phyloP scores from a whole-genome alignment of 1,139 yeast species.

The Yamadazyma buinensis region DNA sequence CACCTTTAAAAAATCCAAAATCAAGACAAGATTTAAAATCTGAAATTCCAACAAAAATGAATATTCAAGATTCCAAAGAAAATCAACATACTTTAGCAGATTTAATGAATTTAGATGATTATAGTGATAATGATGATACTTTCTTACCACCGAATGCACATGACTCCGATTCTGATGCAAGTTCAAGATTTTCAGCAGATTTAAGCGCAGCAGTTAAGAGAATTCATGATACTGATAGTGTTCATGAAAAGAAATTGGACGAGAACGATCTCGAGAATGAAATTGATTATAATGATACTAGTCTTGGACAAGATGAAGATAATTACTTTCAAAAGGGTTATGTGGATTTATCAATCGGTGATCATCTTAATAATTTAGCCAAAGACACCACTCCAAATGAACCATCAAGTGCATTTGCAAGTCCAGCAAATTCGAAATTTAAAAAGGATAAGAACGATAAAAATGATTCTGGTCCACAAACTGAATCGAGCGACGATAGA shows the following conservation, averaged over 20 bases:
- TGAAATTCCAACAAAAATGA: not conserved
- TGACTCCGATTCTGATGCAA: conserved; percentile 10
- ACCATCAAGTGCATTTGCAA: conserved; percentile 5
- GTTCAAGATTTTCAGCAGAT: conserved; percentile 15
- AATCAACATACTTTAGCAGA: conserved; percentile 10
- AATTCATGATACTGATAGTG: conserved; percentile 10
- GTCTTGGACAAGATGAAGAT: not conserved
- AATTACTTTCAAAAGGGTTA: not conserved
- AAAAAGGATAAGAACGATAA: not conserved
- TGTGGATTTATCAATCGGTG: not conserved
- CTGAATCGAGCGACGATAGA: conserved; percentile 11
- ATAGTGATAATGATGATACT: conserved; percentile 5
- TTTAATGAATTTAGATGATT: conserved; percentile 7
- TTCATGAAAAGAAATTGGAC: conserved; percentile 1
- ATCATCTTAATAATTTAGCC: no score
- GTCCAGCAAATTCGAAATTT: conserved; percentile 2
- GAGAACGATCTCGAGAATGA: not conserved
- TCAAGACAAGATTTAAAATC: not conserved
- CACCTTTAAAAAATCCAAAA: not conserved
- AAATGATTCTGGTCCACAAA: conserved; percentile 7
- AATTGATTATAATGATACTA: not conserved
- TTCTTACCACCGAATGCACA: conserved; percentile 9
- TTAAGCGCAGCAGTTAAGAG: conserved; percentile 15
- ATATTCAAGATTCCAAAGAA: not conserved
- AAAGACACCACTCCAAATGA: not conserved